Evolutionary conservation across 306 rosid species (phyloP).

Genomic region (Trifolium dubium): DNA sequence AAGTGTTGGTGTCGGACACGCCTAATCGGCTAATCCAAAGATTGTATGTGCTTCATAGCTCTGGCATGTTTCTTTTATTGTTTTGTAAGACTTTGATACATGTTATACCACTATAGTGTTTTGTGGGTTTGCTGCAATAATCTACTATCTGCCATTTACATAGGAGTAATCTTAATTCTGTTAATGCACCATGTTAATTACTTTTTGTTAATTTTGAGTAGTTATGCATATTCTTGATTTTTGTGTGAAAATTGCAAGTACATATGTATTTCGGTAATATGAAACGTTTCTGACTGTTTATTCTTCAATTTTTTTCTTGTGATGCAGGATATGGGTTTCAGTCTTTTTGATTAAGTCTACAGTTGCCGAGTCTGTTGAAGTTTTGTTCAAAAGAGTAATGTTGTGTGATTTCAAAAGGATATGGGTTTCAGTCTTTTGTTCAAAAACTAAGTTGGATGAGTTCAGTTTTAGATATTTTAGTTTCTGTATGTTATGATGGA

Average conservation of each 20-base stretch:
- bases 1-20: too few relatives aligned
- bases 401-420: neutral
- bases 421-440: neutral
- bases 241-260: slow-evolving; percentile 3
- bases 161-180: neutral
- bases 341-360: slow-evolving; percentile 68
- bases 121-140: too few relatives aligned
- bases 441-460: slow-evolving; percentile 3
- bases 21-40: too few relatives aligned
- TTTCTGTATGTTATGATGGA: slow-evolving; percentile 36
- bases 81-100: neutral
- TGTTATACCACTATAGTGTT: neutral
- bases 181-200: neutral
- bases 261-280: neutral
- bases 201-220: neutral
- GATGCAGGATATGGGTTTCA: slow-evolving; percentile 86
- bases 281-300: slow-evolving; percentile 25
- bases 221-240: neutral
- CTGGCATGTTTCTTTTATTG: neutral
- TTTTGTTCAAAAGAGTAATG: slow-evolving; percentile 40
- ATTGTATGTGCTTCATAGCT: too few relatives aligned
- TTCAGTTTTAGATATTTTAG: slow-evolving; percentile 27
- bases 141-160: neutral
- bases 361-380: slow-evolving; percentile 25
- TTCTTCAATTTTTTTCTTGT: slow-evolving; percentile 22